These are phyloP conservation scores for Ricinus communis DNA, from an alignment of 345 rosid species.

Conservation along the genomic window DNA sequence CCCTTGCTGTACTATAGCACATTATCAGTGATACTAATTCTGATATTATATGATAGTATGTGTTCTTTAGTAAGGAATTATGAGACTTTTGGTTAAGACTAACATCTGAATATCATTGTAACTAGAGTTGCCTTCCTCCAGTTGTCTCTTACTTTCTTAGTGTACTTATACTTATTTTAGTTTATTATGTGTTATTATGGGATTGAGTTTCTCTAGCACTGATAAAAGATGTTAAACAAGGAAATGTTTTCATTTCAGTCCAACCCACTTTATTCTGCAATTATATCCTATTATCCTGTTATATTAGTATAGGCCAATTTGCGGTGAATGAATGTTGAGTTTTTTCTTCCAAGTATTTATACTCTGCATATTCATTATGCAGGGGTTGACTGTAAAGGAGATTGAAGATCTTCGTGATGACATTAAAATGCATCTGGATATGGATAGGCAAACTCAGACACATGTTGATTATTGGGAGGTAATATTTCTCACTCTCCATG, in stretches of 20 bases:
- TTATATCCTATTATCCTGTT: background rate
- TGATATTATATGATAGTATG: background rate
- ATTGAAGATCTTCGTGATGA: constrained; percentile 95
- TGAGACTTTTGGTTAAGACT: background rate
- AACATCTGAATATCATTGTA: background rate
- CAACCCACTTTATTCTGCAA: background rate
- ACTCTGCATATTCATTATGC: constrained; percentile 21
- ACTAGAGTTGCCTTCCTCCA: background rate
- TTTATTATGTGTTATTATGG: background rate
- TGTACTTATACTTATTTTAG: background rate
- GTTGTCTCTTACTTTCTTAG: background rate
- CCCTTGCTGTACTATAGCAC: background rate
- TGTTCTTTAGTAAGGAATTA: background rate
- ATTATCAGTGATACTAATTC: background rate
- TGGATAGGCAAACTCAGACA: constrained; percentile 74
- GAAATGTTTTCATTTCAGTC: background rate
- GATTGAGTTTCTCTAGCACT: background rate
- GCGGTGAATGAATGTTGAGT: background rate
- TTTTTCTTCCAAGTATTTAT: constrained; percentile 10
- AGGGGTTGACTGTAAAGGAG: constrained; percentile 89
- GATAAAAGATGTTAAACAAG: background rate
- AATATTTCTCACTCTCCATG: constrained; percentile 4
- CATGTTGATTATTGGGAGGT: constrained; percentile 92
- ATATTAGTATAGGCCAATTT: background rate
- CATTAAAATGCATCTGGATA: constrained; percentile 91